These are phyloP conservation scores for Leucocoprinus birnbaumii DNA, from an alignment of 768 basidiomycete species.

Conservation along the genomic window DNA sequence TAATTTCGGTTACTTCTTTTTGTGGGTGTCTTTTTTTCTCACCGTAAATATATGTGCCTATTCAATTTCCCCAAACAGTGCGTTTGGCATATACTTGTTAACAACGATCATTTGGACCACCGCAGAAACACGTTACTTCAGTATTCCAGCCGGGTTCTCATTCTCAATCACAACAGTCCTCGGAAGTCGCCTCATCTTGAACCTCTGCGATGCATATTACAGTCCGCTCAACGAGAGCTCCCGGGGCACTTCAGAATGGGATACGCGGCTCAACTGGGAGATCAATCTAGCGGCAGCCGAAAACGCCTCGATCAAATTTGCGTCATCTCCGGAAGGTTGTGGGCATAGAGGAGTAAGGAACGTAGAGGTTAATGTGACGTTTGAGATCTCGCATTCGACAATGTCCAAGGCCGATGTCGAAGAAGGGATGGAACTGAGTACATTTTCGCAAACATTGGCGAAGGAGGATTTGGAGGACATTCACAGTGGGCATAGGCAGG, in stretches of 20 bases:
- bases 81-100: conserved; percentile 19
- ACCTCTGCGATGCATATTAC: conserved; percentile 25
- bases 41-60: no score
- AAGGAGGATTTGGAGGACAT: no score
- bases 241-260: conserved; percentile 1
- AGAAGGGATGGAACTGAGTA: no score
- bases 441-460: no score
- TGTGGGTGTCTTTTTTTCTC: conserved; percentile 17
- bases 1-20: conserved; percentile 23
- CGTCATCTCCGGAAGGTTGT: no score
- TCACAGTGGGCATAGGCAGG: no score
- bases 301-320: no score
- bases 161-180: conserved; percentile 22
- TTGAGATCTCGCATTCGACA: no score
- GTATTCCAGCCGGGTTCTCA: conserved; percentile 22
- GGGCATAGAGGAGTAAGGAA: no score
- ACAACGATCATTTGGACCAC: conserved; percentile 24
- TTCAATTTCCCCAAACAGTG: conserved; percentile 12
- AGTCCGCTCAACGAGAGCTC: conserved; percentile 5
- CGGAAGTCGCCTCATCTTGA: conserved; percentile 27
- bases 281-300: no score
- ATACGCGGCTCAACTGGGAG: not conserved
- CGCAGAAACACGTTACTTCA: conserved; percentile 19
- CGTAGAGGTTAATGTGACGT: no score
- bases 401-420: no score